Evolutionary conservation across 2,329 filamentous ascomycete genomes (phyloP).

Genomic region (Biscogniauxia marginata): DNA sequence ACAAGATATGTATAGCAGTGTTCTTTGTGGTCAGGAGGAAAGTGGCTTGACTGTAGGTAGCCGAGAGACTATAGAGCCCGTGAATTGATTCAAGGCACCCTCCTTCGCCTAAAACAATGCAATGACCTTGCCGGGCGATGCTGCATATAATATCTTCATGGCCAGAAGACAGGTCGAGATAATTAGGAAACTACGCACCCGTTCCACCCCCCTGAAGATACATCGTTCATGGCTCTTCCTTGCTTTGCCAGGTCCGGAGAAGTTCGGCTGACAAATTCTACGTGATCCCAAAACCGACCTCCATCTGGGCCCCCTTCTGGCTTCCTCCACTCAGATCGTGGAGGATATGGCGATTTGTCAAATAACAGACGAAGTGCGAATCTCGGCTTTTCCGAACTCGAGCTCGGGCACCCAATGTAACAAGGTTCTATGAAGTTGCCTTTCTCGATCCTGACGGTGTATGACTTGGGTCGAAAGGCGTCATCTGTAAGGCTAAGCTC

Average conservation of each 20-base stretch:
- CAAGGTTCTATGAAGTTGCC: constrained; percentile 26
- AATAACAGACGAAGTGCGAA: constrained; percentile 25
- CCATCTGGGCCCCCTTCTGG: constrained; percentile 20
- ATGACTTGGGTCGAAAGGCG: constrained; percentile 24
- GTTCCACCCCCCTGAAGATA: constrained; percentile 1
- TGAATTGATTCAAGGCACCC: no score
- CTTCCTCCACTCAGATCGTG: constrained; percentile 23
- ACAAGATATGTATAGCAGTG: no score
- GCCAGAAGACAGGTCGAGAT: no score
- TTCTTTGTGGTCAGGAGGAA: no score
- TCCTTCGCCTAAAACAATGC: no score
- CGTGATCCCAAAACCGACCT: constrained; percentile 20
- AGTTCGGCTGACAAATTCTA: constrained; percentile 24
- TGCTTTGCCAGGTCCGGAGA: constrained; percentile 13
- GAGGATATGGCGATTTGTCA: constrained; percentile 30
- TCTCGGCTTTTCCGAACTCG: constrained; percentile 9
- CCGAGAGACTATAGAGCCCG: no score
- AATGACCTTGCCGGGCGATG: no score
- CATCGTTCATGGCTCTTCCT: constrained; percentile 20
- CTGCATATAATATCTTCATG: no score
- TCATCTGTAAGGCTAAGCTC: constrained; percentile 19
- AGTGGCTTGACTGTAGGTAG: no score
- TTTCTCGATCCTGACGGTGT: constrained; percentile 24
- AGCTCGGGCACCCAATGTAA: constrained; percentile 6
- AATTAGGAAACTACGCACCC: constrained; percentile 6